Base-by-base conservation (phyloP, 352 stramenopile genomes). In the Phytopythium ostracodes region DNA sequence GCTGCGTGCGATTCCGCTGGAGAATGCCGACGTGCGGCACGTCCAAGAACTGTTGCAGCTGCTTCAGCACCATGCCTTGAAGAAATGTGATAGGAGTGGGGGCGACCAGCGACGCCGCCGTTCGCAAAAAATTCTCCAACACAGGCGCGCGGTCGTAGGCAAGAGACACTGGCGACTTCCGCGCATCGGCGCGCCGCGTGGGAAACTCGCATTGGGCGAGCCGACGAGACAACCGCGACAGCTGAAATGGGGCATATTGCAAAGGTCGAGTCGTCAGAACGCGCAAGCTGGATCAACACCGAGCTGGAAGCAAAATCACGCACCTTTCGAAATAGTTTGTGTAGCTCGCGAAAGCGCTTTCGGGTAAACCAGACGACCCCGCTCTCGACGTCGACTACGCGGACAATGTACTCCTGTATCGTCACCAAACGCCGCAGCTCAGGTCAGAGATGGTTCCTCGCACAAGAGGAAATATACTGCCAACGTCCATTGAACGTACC, bases 261-360 rank as follows among this genome's bases (percentile, higher is more conserved):
- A n/a, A n/a, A n/a, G n/a, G n/a, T n/a, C n/a, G n/a, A n/a, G n/a
- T n/a, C n/a, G n/a, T n/a, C n/a, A n/a, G n/a, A n/a, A n/a, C n/a
- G n/a, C n/a, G n/a, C n/a, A n/a, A n/a, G n/a, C n/a, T n/a, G n/a
- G n/a, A n/a, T n/a, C n/a, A n/a, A n/a, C n/a, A n/a, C n/a, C n/a
- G n/a, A n/a, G n/a, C n/a, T n/a, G n/a, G n/a, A n/a, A n/a, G 66
- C 4, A 40, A n/a, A 25, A 63, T 46, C 10, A 67, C 67, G 18
- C 63, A 92, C 84, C 71, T 92, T 93, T 55, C 86, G 84, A 61
- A 92, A 73, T 4, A 95, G 68, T 59, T 95, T 95, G 63, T 92
- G 77, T 2, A 95, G 67, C 38, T 95, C 86, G 46, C 85, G 85
- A 54, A 92, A 93, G 27, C 86, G 73, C 64, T 92, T 92, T 36